Base-by-base conservation (phyloP, 2,329 filamentous ascomycete species). In the Penicillium freii region DNA sequence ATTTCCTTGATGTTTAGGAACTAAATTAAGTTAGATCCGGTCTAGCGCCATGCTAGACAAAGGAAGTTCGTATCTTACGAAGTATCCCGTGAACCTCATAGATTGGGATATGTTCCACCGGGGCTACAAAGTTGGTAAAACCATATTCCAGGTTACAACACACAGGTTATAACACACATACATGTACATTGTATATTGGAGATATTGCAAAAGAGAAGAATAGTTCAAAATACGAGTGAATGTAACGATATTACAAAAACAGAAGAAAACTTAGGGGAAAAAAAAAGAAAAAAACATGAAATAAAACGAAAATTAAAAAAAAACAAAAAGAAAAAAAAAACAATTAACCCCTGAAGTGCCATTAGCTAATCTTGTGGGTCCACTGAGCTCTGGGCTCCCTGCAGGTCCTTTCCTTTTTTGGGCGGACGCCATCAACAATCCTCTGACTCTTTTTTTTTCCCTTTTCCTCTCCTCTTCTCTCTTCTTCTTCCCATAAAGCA, bases 401-500 rank as follows among this genome's bases (percentile, higher is more conserved):
- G 65, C 65, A 66, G 65, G 57, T 67, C 65, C 51, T 66, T 67
- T 59, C 65, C 64, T 38, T 47, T 54, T 63, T 59, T 51, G 55
- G 58, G 36, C 8, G 55, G 36, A 15, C 61, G 61, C 61, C 59
- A 60, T 62, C 63, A 64, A 62, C 58, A 59, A 55, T 51, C 44
- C 48, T 53, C 54, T 50, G 52, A 52, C 49, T 61, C 54, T 60
- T 58, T 62, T 65, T 65, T 57, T 57, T 64, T 56, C 54, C 63
- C 56, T 60, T 65, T 65, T 61, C 56, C 57, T 57, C 60, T 59
- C 56, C 59, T 60, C 53, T 45, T 51, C 59, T 58, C 48, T 53
- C 39, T 54, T 54, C 48, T 54, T 58, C 38, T 53, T 57, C 43
- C 51, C 56, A 57, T 61, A 62, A 62, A 65, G 59, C 57, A 61